phyloP scores from a whole-genome alignment of 495 filamentous ascomycete species.

The Annulohypoxylon nitens region DNA sequence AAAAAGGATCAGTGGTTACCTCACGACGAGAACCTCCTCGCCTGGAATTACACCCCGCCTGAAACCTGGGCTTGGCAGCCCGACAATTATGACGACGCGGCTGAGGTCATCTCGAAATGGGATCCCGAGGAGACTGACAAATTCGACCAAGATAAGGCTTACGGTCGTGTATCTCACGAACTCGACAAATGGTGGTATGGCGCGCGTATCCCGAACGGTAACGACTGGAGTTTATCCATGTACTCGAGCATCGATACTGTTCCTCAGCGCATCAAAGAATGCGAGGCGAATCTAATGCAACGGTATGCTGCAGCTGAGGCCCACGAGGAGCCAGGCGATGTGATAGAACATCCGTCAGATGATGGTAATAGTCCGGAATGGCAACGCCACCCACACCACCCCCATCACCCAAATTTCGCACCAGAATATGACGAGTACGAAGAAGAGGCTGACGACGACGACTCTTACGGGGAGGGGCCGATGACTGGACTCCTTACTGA shows the following conservation, averaged over 20 bases:
- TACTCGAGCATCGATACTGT: slow-evolving; percentile 65
- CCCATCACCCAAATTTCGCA: slow-evolving; percentile 47
- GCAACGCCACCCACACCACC: slow-evolving; percentile 54
- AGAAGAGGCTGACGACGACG: slow-evolving; percentile 84
- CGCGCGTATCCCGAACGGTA: slow-evolving; percentile 66
- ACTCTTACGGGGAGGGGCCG: slow-evolving; percentile 82
- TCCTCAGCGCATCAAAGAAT: slow-evolving; percentile 61
- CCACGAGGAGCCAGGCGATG: slow-evolving; percentile 52
- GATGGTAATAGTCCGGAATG: slow-evolving; percentile 64
- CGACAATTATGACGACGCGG: slow-evolving; percentile 50
- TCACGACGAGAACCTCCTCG: slow-evolving; percentile 52
- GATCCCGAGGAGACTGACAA: slow-evolving; percentile 61
- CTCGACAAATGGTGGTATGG: slow-evolving; percentile 69
- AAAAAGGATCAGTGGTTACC: slow-evolving; percentile 53
- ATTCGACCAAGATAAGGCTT: slow-evolving; percentile 64
- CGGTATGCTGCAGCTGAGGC: slow-evolving; percentile 62
- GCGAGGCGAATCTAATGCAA: slow-evolving; percentile 61
- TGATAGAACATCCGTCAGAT: slow-evolving; percentile 57
- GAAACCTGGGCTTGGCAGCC: slow-evolving; percentile 48
- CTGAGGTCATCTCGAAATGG: slow-evolving; percentile 57
- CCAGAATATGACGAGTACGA: slow-evolving; percentile 69
- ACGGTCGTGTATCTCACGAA: slow-evolving; percentile 68
- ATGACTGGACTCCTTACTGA: slow-evolving; percentile 90
- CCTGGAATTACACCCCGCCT: slow-evolving; percentile 59
- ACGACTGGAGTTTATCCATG: slow-evolving; percentile 66